phyloP scores from a whole-genome alignment of 306 rosid species.

The Vigna radiata region DNA sequence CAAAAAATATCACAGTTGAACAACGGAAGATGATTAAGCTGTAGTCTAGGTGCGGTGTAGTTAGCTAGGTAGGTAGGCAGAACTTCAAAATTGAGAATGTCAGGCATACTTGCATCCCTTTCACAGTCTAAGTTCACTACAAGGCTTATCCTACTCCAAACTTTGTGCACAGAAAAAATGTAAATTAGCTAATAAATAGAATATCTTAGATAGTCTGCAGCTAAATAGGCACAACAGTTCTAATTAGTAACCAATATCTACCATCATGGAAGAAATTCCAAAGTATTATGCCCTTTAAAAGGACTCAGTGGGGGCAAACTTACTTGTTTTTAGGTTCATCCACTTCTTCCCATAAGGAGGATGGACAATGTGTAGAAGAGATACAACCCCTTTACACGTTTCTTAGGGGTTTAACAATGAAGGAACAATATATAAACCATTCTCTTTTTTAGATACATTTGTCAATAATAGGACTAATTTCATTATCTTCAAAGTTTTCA shows the following conservation, averaged over 20 bases:
- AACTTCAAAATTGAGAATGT: background rate
- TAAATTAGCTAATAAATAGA: background rate
- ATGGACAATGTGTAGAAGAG: constrained; percentile 43
- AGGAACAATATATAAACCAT: constrained; percentile 44
- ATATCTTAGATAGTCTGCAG: background rate
- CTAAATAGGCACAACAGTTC: background rate
- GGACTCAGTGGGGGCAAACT: constrained; percentile 18
- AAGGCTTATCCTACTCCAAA: background rate
- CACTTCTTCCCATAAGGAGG: constrained; percentile 43
- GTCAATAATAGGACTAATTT: constrained; percentile 50
- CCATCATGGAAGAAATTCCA: background rate
- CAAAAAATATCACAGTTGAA: too few species aligned
- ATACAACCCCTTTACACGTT: constrained; percentile 38
- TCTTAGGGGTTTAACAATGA: background rate
- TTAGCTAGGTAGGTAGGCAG: background rate
- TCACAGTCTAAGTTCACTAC: background rate
- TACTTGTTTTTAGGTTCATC: constrained; percentile 45
- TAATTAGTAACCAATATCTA: background rate
- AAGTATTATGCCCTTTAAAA: constrained; percentile 38
- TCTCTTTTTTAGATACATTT: constrained; percentile 64
- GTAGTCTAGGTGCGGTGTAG: background rate
- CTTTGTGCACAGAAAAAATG: background rate
- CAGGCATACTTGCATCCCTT: background rate
- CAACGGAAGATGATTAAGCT: too few species aligned
- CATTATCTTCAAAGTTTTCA: constrained; percentile 45